Percentiles rank a stretch among this genome's conserved stretches.
Evolutionary conservation across 805 yeast genomes (phyloP).

Genomic region (Kuraishia ogatae): DNA sequence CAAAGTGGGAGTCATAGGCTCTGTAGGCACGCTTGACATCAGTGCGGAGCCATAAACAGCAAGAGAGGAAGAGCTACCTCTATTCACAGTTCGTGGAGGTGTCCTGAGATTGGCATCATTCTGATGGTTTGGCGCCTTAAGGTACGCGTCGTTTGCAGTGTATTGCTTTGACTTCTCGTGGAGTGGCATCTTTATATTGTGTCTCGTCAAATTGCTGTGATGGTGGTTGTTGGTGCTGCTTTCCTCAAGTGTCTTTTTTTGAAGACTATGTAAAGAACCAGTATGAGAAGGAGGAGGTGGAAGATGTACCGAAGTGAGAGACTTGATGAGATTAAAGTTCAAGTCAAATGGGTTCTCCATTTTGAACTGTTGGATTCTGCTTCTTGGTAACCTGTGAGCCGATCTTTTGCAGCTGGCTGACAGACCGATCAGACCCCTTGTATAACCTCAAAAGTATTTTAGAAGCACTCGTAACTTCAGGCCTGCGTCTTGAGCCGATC

Average conservation of each 20-base stretch:
- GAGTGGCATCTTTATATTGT: neutral
- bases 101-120: neutral
- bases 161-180: neutral
- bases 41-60: neutral
- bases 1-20: neutral
- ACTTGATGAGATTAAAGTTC: slow-evolving; percentile 4
- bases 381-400: neutral
- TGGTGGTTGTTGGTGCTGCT: neutral
- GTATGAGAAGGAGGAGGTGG: slow-evolving; percentile 4
- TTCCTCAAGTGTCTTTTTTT: neutral
- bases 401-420: neutral
- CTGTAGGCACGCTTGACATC: neutral
- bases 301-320: slow-evolving; percentile 6
- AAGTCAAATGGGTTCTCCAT: neutral
- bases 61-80: neutral
- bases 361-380: neutral
- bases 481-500: neutral
- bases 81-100: neutral
- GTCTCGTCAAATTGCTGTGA: neutral
- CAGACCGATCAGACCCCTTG: neutral
- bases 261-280: neutral
- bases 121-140: neutral
- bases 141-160: neutral
- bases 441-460: neutral
- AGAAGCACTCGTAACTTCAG: neutral